phyloP scores from a whole-genome alignment of 768 basidiomycete genomes.

The Suillus decipiens region DNA sequence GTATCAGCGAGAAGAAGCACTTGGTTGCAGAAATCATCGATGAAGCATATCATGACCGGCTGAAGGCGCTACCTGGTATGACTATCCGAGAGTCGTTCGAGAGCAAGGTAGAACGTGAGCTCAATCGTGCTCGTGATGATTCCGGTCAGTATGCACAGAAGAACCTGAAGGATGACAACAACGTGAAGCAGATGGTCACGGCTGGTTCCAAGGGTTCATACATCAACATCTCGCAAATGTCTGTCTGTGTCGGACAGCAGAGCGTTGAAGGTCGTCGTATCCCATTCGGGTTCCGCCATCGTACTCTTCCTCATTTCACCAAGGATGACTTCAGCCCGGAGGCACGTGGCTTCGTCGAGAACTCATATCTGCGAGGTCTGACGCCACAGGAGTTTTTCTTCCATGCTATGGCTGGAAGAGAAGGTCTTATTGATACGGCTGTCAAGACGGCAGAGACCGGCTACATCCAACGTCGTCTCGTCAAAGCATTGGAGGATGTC shows the following conservation, averaged over 20 bases:
- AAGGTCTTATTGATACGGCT: slow-evolving; percentile 98
- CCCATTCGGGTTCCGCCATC: slow-evolving; percentile 96
- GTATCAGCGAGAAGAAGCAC: slow-evolving; percentile 79
- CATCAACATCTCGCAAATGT: slow-evolving; percentile 99
- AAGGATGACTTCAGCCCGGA: slow-evolving; percentile 99
- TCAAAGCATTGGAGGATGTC: slow-evolving; percentile 97
- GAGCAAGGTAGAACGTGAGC: slow-evolving; percentile 83
- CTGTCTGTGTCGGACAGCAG: slow-evolving; percentile 98
- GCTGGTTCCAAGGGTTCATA: slow-evolving; percentile 98
- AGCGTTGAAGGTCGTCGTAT: slow-evolving; percentile 98
- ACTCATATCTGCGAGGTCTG: slow-evolving; percentile 93
- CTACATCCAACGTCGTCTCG: slow-evolving; percentile 96
- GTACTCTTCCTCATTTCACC: slow-evolving; percentile 94
- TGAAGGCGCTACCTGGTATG: slow-evolving; percentile 95
- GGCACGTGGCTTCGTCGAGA: slow-evolving; percentile 97
- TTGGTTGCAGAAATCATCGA: slow-evolving; percentile 80
- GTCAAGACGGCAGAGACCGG: slow-evolving; percentile 99
- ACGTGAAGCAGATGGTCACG: slow-evolving; percentile 99
- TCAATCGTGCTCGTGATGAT: slow-evolving; percentile 93
- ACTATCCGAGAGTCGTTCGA: slow-evolving; percentile 99
- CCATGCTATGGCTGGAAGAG: slow-evolving; percentile 99
- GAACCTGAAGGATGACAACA: slow-evolving; percentile 97
- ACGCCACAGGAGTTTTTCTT: slow-evolving; percentile 99
- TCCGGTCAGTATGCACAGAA: slow-evolving; percentile 98
- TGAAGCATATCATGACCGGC: slow-evolving; percentile 79